These are phyloP conservation scores for Curvularia lunata DNA, from an alignment of 2,329 filamentous ascomycete species.

Conservation along the genomic window DNA sequence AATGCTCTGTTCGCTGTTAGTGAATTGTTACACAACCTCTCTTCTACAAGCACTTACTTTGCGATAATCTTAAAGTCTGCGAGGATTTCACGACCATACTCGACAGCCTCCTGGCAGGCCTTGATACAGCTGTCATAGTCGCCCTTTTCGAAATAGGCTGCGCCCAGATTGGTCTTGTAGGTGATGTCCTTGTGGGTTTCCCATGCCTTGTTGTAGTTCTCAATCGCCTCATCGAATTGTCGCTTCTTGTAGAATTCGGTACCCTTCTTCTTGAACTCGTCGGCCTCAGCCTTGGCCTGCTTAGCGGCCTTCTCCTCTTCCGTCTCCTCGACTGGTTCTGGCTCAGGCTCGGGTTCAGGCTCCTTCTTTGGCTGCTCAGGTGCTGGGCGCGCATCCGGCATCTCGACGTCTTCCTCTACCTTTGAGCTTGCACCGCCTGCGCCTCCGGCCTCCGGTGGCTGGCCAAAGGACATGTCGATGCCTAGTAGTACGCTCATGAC, in stretches of 20 bases:
- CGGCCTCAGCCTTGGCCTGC: slow-evolving; percentile 89
- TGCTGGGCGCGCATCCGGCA: slow-evolving; percentile 71
- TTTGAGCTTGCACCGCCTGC: slow-evolving; percentile 46
- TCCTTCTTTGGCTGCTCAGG: slow-evolving; percentile 62
- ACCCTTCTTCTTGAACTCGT: slow-evolving; percentile 91
- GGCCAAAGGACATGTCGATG: slow-evolving; percentile 82
- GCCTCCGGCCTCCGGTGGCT: slow-evolving; percentile 55
- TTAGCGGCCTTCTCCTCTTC: slow-evolving; percentile 84
- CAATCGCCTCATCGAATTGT: slow-evolving; percentile 92
- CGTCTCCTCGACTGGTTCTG: slow-evolving; percentile 77
- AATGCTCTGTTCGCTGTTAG: slow-evolving; percentile 65
- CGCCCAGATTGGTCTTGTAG: slow-evolving; percentile 95
- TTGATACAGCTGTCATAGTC: slow-evolving; percentile 89
- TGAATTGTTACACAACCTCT: background rate
- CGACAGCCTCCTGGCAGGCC: slow-evolving; percentile 83
- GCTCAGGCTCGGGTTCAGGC: slow-evolving; percentile 62
- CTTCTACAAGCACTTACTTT: slow-evolving; percentile 65
- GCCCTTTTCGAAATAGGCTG: slow-evolving; percentile 94
- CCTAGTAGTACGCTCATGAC: slow-evolving; percentile 94
- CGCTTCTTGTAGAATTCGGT: slow-evolving; percentile 99
- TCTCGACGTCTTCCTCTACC: slow-evolving; percentile 76
- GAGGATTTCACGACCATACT: slow-evolving; percentile 85
- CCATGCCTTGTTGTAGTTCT: slow-evolving; percentile 95
- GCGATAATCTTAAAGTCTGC: slow-evolving; percentile 98
- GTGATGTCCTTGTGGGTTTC: slow-evolving; percentile 94